Conservation (phyloP, 129 eudicot genomes). For the Pulicaria dysenterica region DNA sequence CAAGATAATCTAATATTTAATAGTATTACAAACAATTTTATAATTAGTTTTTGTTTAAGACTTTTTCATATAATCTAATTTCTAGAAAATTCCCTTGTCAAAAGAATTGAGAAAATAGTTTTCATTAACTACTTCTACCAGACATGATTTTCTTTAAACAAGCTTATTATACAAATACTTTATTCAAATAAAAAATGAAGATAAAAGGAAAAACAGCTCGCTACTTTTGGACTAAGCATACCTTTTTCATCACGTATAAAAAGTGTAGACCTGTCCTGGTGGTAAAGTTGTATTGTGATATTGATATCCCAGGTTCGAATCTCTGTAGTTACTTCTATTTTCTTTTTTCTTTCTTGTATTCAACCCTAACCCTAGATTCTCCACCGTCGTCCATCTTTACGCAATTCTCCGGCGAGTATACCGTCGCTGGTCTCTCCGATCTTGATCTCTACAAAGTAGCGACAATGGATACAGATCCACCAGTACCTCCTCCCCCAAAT, state of each 20-base stretch:
- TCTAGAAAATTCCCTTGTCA: too few relatives aligned
- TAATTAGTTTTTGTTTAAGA: too few relatives aligned
- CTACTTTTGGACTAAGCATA: background rate
- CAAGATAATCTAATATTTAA: too few relatives aligned
- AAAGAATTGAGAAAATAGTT: too few relatives aligned
- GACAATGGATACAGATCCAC: slow-evolving; percentile 52
- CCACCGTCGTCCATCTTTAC: slow-evolving; percentile 9
- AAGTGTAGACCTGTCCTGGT: background rate
- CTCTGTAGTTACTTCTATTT: background rate
- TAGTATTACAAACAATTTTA: too few relatives aligned
- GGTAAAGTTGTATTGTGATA: background rate
- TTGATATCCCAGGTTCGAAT: slow-evolving; percentile 30
- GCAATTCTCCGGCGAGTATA: slow-evolving; percentile 31
- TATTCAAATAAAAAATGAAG: too few relatives aligned
- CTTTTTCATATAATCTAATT: too few relatives aligned
- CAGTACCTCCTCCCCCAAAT: slow-evolving; percentile 29
- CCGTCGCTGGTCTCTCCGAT: background rate
- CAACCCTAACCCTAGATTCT: slow-evolving; percentile 37
- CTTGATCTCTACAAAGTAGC: slow-evolving; percentile 10
- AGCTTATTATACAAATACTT: too few relatives aligned
- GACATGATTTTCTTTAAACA: too few relatives aligned
- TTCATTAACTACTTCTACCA: too few relatives aligned
- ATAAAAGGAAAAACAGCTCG: too few relatives aligned
- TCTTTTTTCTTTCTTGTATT: background rate
- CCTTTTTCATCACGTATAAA: background rate